phyloP scores from a whole-genome alignment of 345 rosid species.

The Salix caprea region DNA sequence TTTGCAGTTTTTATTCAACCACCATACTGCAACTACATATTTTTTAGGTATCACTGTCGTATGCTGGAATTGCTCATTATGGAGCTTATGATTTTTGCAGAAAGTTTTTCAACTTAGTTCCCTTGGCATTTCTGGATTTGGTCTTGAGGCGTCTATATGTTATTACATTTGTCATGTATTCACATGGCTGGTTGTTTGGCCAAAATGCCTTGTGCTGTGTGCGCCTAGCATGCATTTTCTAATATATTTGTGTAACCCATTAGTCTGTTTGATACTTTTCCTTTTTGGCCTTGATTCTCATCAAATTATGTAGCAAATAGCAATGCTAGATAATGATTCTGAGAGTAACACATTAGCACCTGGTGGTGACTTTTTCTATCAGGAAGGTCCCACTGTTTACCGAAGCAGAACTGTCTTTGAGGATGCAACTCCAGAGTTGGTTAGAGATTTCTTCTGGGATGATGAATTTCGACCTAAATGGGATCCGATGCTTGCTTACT shows the following conservation, averaged over 20 bases:
- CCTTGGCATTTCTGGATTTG: slow-evolving; percentile 1
- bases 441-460: slow-evolving; percentile 99
- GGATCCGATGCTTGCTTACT: slow-evolving; percentile 87
- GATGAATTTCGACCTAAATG: slow-evolving; percentile 91
- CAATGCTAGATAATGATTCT: background rate
- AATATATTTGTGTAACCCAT: background rate
- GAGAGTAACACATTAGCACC: slow-evolving; percentile 3
- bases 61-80: background rate
- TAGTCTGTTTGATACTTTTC: background rate
- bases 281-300: background rate
- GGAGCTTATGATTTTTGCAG: background rate
- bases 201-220: background rate
- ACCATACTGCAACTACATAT: background rate
- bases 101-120: background rate
- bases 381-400: slow-evolving; percentile 63
- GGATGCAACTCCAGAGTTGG: slow-evolving; percentile 81
- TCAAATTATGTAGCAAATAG: background rate
- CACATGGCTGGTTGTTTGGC: background rate
- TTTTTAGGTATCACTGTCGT: background rate
- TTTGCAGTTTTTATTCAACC: background rate
- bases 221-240: background rate
- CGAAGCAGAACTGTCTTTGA: slow-evolving; percentile 91
- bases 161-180: background rate
- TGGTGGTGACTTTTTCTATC: slow-evolving; percentile 36
- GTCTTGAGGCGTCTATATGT: background rate